Conservation (phyloP, 2,329 filamentous ascomycete species). For the Diaporthe sp. region DNA sequence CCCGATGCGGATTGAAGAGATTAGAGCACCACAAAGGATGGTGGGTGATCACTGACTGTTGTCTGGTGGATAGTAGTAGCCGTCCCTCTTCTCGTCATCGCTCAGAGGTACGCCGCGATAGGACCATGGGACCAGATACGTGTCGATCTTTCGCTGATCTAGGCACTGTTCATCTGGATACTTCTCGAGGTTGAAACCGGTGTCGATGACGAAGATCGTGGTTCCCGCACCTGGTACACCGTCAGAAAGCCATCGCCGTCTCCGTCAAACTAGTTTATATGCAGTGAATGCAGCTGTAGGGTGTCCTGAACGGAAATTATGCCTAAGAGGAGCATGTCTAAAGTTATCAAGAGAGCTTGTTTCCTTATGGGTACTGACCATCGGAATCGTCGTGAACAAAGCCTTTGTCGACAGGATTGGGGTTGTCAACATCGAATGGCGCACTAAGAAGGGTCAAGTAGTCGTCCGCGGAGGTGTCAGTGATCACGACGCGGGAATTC, state of each 20-base stretch:
- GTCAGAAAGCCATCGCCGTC: not conserved
- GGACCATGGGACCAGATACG: not conserved
- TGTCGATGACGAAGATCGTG: not conserved
- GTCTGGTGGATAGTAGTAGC: not conserved
- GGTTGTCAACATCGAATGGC: not conserved
- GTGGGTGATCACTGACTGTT: not conserved
- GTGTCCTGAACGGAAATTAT: not conserved
- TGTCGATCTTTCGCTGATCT: slow-evolving; percentile 1
- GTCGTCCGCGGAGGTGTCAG: not conserved
- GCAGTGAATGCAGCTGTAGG: not conserved
- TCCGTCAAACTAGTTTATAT: no score
- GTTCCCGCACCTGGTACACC: not conserved
- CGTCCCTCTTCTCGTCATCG: not conserved
- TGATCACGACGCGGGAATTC: not conserved
- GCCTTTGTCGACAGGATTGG: not conserved
- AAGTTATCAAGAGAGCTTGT: not conserved
- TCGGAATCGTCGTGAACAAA: not conserved
- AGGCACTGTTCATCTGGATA: slow-evolving; percentile 11
- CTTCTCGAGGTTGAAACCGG: not conserved
- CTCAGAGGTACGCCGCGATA: not conserved
- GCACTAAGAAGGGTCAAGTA: slow-evolving; percentile 1
- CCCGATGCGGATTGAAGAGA: not conserved
- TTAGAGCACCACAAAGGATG: no score
- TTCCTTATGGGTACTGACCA: not conserved
- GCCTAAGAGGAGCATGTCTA: not conserved